These are phyloP conservation scores for Metschnikowia proteae DNA, from an alignment of 805 yeast genomes.

Conservation along the genomic window DNA sequence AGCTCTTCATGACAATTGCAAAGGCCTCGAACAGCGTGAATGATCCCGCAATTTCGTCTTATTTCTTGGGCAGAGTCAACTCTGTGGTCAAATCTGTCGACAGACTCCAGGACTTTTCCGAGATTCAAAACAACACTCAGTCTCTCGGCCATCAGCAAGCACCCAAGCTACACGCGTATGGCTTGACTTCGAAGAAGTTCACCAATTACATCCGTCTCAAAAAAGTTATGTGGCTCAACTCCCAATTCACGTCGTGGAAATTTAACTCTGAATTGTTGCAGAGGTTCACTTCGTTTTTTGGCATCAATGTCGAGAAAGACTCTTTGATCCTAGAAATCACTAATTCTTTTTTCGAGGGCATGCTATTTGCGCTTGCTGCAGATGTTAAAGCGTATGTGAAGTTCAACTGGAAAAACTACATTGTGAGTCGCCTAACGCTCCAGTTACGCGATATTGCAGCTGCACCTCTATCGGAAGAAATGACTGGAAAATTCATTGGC, in stretches of 20 bases:
- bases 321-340: constrained; percentile 20
- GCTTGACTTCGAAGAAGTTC: constrained; percentile 10
- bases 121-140: neutral
- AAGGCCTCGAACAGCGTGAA: neutral
- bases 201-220: constrained; percentile 20
- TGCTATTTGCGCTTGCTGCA: constrained; percentile 17
- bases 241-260: constrained; percentile 23
- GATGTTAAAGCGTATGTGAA: constrained; percentile 23
- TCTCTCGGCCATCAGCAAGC: neutral
- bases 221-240: constrained; percentile 28
- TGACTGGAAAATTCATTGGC: constrained; percentile 5
- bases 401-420: constrained; percentile 35
- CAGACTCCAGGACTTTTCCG: neutral
- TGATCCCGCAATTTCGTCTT: constrained; percentile 4
- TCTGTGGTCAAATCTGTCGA: constrained; percentile 6
- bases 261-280: constrained; percentile 14
- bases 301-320: constrained; percentile 9
- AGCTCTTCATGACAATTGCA: constrained; percentile 1
- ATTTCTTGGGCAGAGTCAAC: constrained; percentile 8
- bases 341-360: constrained; percentile 21
- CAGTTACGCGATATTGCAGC: constrained; percentile 18
- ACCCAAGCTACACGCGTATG: constrained; percentile 3
- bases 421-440: constrained; percentile 28
- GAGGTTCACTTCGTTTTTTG: constrained; percentile 8
- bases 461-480: neutral